Conservation (phyloP, 1,139 yeast species). For the Nakaseomyces glabratus region DNA sequence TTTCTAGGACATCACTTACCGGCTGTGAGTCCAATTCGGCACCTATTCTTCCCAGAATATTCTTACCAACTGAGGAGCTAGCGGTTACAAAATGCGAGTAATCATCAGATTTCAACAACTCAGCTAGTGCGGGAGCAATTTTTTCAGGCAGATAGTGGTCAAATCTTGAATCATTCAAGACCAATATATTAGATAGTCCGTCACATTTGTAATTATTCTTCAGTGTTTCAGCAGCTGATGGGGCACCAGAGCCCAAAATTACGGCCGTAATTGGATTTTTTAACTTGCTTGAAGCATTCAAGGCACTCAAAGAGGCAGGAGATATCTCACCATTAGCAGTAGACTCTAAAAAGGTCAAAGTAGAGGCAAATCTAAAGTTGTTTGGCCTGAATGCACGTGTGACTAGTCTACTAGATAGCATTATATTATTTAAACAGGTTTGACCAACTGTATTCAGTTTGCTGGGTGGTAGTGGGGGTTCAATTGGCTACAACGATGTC, state of each 20-base stretch:
- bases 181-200: conserved; percentile 38
- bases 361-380: conserved; percentile 37
- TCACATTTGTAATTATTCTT: conserved; percentile 33
- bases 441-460: no score
- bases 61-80: conserved; percentile 81
- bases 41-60: conserved; percentile 76
- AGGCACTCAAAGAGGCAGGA: conserved; percentile 58
- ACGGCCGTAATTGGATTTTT: conserved; percentile 61
- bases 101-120: conserved; percentile 38
- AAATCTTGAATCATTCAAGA: conserved; percentile 42
- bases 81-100: conserved; percentile 71
- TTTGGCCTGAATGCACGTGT: no score
- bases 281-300: conserved; percentile 55
- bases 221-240: conserved; percentile 35
- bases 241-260: conserved; percentile 47
- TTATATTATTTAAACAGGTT: no score
- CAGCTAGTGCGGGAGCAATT: conserved; percentile 48
- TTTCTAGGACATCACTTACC: conserved; percentile 65
- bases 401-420: no score
- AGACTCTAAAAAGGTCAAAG: conserved; percentile 70
- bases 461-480: no score
- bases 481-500: no score
- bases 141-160: conserved; percentile 58
- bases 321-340: conserved; percentile 41
- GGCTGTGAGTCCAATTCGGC: conserved; percentile 86